These are phyloP conservation scores for Inosperma sp. DNA, from an alignment of 768 basidiomycete genomes.

Conservation along the genomic window DNA sequence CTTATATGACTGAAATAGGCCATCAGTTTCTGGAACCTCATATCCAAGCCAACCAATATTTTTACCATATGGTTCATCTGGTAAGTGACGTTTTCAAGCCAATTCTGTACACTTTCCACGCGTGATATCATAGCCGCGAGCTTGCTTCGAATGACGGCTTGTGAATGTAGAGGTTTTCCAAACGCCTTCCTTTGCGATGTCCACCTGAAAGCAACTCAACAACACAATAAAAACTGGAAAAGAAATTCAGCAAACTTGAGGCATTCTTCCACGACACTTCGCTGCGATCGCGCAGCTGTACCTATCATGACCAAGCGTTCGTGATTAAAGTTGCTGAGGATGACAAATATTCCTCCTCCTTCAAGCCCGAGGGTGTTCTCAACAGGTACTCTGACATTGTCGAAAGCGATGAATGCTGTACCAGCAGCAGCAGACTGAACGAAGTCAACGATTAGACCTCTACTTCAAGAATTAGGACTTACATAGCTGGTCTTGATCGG, in stretches of 20 bases:
- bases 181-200: constrained; percentile 74
- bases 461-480: constrained; percentile 9
- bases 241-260: constrained; percentile 41
- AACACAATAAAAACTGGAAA: neutral
- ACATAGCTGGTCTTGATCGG: constrained; percentile 72
- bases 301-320: constrained; percentile 93
- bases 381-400: constrained; percentile 79
- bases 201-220: constrained; percentile 40
- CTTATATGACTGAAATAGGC: neutral
- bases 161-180: constrained; percentile 61
- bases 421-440: constrained; percentile 69
- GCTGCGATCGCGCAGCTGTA: constrained; percentile 61
- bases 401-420: constrained; percentile 72
- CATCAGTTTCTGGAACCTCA: neutral
- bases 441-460: neutral
- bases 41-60: neutral
- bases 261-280: constrained; percentile 48
- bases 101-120: constrained; percentile 75
- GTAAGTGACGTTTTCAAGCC: constrained; percentile 33
- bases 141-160: constrained; percentile 73
- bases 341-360: constrained; percentile 59
- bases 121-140: constrained; percentile 78
- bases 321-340: constrained; percentile 85
- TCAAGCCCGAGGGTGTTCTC: constrained; percentile 81
- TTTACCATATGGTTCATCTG: constrained; percentile 80